Evolutionary conservation across 106 monocot species (phyloP).

Genomic region (Dioscorea dumetorum): DNA sequence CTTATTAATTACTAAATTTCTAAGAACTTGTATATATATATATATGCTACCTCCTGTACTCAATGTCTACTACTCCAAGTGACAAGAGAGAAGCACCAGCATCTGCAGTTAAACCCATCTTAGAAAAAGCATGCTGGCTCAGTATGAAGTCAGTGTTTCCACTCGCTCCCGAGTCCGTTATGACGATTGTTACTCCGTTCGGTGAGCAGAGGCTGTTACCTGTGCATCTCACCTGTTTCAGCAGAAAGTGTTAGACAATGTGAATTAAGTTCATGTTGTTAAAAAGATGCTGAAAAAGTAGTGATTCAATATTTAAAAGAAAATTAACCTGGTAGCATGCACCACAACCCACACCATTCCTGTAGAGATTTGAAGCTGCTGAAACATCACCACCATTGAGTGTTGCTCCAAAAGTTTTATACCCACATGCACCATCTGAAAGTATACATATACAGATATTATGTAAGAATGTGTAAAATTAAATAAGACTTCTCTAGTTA

Average conservation of each 20-base stretch:
- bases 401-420: constrained; percentile 39
- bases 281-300: too few species aligned
- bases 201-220: constrained; percentile 35
- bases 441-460: too few species aligned
- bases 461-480: not conserved
- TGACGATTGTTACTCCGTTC: constrained; percentile 43
- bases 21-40: too few species aligned
- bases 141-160: constrained; percentile 64
- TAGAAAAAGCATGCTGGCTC: constrained; percentile 50
- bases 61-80: constrained; percentile 38
- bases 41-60: constrained; percentile 38
- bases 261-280: not conserved
- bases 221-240: constrained; percentile 44
- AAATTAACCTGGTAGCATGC: constrained; percentile 59
- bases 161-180: constrained; percentile 59
- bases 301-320: too few species aligned
- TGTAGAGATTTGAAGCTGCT: constrained; percentile 49
- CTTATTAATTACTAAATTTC: too few species aligned
- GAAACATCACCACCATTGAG: constrained; percentile 69
- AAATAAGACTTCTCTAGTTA: not conserved
- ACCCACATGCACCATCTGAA: constrained; percentile 55
- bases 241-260: not conserved
- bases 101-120: constrained; percentile 46
- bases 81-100: constrained; percentile 40
- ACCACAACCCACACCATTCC: constrained; percentile 60